Conservation (phyloP, 768 basidiomycete species). For the Lyophyllum atratum region DNA sequence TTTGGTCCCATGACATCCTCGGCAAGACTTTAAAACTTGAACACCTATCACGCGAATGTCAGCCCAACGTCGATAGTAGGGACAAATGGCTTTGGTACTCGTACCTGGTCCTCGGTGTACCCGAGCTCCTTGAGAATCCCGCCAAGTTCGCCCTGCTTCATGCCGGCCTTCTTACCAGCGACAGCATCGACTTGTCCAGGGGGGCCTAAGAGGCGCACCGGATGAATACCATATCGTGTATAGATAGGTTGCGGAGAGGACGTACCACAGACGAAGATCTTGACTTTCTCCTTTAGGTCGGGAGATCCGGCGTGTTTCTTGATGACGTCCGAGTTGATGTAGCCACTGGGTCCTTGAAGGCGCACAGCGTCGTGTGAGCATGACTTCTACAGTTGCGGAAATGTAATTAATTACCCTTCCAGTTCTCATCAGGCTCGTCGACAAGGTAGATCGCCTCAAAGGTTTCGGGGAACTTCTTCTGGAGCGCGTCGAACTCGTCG, state of each 20-base stretch:
- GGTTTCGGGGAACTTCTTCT: constrained; percentile 66
- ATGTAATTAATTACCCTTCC: constrained; percentile 46
- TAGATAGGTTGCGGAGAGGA: not conserved
- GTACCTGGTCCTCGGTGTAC: constrained; percentile 84
- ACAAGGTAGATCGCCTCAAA: constrained; percentile 86
- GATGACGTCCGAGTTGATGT: constrained; percentile 71
- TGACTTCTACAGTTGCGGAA: not conserved
- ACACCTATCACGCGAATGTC: constrained; percentile 31
- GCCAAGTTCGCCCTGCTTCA: constrained; percentile 80
- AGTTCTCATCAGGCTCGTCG: constrained; percentile 66
- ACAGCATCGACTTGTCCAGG: constrained; percentile 88
- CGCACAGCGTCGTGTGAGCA: not conserved
- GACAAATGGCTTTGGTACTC: no score
- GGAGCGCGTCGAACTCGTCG: constrained; percentile 70
- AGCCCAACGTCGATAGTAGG: no score
- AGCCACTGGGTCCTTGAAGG: constrained; percentile 64
- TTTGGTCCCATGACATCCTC: not conserved
- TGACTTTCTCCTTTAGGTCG: constrained; percentile 72
- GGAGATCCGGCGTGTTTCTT: constrained; percentile 71
- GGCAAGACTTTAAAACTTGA: constrained; percentile 35
- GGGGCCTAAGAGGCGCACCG: constrained; percentile 50
- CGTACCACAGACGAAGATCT: constrained; percentile 88
- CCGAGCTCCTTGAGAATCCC: constrained; percentile 88
- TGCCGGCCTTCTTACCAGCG: constrained; percentile 87
- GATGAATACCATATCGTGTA: constrained; percentile 2